Conservation (phyloP, 78 protist species). For the Chrysochromulina tobinii region DNA sequence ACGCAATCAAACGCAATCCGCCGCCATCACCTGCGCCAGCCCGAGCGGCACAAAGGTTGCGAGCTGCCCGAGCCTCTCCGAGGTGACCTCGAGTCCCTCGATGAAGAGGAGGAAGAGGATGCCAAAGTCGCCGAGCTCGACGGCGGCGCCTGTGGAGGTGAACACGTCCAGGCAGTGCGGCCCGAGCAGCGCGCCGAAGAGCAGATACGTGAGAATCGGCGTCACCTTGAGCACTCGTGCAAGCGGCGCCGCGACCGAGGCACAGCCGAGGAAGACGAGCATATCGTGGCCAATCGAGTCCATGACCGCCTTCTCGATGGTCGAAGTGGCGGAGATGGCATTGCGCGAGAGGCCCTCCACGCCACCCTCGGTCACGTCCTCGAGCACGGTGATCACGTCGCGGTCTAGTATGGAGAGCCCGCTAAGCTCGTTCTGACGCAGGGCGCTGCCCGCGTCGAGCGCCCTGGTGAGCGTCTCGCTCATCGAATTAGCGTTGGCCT, state of each 20-base stretch:
- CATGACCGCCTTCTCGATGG: not conserved
- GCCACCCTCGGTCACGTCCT: too few relatives aligned
- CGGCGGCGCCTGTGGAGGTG: not conserved
- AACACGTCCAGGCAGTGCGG: not conserved
- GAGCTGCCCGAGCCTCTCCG: not conserved
- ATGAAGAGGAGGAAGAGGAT: slow-evolving; percentile 3
- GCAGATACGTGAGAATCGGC: not conserved
- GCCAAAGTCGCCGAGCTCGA: slow-evolving; percentile 4
- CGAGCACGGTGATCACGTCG: too few relatives aligned
- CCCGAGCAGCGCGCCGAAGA: not conserved
- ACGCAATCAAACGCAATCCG: too few relatives aligned
- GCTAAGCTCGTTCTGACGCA: too few relatives aligned
- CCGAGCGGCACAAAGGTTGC: not conserved
- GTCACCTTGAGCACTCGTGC: not conserved
- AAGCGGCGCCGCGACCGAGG: not conserved
- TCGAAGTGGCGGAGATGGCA: too few relatives aligned
- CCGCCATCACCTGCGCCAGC: not conserved
- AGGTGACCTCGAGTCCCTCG: not conserved
- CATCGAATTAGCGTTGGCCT: too few relatives aligned
- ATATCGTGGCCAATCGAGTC: not conserved
- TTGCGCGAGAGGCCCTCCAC: too few relatives aligned
- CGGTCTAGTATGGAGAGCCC: too few relatives aligned
- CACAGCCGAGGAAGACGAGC: not conserved
- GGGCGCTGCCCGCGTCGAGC: too few relatives aligned
- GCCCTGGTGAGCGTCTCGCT: too few relatives aligned